These are phyloP conservation scores for Phellopilus nigrolimitatus DNA, from an alignment of 1,284 basidiomycete species.

Conservation along the genomic window DNA sequence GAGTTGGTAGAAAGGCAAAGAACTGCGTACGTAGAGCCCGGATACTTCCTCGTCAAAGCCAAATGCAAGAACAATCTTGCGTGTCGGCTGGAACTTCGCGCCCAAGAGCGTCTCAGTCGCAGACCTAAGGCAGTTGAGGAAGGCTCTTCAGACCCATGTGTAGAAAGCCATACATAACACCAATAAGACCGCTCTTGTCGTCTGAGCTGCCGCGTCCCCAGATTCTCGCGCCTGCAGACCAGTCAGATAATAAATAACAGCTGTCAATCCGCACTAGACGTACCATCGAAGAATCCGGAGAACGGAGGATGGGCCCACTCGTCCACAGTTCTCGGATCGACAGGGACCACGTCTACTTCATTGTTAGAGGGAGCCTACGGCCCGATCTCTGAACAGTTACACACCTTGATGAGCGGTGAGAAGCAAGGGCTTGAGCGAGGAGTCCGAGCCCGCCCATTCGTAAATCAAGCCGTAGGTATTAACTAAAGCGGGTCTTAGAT, in stretches of 20 bases:
- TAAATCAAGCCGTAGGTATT: slow-evolving; percentile 45
- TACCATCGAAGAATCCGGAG: slow-evolving; percentile 37
- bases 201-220: slow-evolving; percentile 39
- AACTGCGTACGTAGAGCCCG: slow-evolving; percentile 36
- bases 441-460: slow-evolving; percentile 42
- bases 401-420: slow-evolving; percentile 44
- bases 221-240: slow-evolving; percentile 27
- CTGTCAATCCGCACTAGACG: background rate
- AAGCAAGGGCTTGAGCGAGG: slow-evolving; percentile 42
- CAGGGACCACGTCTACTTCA: slow-evolving; percentile 38
- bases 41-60: slow-evolving; percentile 51
- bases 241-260: background rate
- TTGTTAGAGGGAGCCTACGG: no score
- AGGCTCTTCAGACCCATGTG: background rate
- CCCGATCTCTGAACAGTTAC: background rate
- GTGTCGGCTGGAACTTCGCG: slow-evolving; percentile 33
- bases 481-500: slow-evolving; percentile 25
- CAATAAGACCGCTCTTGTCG: slow-evolving; percentile 38
- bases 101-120: slow-evolving; percentile 37
- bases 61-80: slow-evolving; percentile 41
- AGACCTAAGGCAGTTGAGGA: slow-evolving; percentile 24
- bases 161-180: slow-evolving; percentile 27
- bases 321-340: slow-evolving; percentile 34
- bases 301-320: slow-evolving; percentile 41
- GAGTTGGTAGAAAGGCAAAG: background rate